Conservation (phyloP, 192 early-diverging fungal genomes). For the Coemansia sp. region DNA sequence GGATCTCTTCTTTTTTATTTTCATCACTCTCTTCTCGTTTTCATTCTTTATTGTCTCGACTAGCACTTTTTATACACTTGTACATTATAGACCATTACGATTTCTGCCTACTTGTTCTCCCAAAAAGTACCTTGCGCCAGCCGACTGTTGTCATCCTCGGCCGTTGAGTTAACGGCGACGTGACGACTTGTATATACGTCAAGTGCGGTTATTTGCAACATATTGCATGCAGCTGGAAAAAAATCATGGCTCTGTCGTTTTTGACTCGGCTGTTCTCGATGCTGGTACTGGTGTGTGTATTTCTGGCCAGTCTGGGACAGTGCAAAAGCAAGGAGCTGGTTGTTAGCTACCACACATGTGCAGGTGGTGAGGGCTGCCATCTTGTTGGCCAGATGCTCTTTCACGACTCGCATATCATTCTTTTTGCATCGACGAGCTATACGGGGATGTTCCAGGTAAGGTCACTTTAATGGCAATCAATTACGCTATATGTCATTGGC, state of each 20-base stretch:
- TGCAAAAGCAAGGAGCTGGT: slow-evolving; percentile 35
- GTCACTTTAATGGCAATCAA: not conserved
- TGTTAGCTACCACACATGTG: slow-evolving; percentile 44
- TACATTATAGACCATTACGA: not conserved
- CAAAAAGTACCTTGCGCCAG: no score
- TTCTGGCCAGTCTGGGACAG: slow-evolving; percentile 7
- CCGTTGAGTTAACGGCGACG: not conserved
- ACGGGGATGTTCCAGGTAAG: slow-evolving; percentile 38
- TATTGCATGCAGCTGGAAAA: not conserved
- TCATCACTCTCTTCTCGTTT: not conserved
- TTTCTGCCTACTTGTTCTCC: not conserved
- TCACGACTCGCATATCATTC: slow-evolving; percentile 42
- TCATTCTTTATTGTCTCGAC: not conserved
- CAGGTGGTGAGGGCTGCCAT: slow-evolving; percentile 45
- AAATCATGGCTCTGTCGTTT: not conserved
- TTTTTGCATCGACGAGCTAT: slow-evolving; percentile 31
- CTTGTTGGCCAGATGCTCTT: slow-evolving; percentile 35
- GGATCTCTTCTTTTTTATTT: not conserved
- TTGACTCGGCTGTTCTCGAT: slow-evolving; percentile 9
- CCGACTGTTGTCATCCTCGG: no score
- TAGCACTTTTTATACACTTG: not conserved
- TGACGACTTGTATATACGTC: not conserved
- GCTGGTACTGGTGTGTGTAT: slow-evolving; percentile 6
- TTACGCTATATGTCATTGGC: not conserved
- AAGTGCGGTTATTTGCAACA: not conserved